These are phyloP conservation scores for Fusarium pilosicola DNA, from an alignment of 2,329 filamentous ascomycete species.

Conservation along the genomic window DNA sequence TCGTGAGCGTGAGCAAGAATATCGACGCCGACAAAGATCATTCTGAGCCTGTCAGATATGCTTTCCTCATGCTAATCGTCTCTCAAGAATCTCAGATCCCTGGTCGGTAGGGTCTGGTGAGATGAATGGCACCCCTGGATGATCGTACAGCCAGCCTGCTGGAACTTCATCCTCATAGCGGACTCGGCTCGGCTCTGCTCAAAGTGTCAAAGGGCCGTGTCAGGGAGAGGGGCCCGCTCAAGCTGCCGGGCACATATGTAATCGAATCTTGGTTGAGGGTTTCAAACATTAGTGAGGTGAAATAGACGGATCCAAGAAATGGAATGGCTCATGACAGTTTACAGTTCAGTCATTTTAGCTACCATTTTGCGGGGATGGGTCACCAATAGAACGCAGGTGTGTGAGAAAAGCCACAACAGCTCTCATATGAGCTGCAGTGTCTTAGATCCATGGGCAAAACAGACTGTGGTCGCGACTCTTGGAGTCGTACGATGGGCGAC, in stretches of 20 bases:
- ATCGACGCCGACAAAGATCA: neutral
- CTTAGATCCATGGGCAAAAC: constrained; percentile 27
- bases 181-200: constrained; percentile 31
- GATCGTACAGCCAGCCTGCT: constrained; percentile 35
- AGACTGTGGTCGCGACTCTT: constrained; percentile 28
- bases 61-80: neutral
- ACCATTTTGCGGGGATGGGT: constrained; percentile 10
- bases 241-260: constrained; percentile 25
- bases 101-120: constrained; percentile 33
- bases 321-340: constrained; percentile 12
- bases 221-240: constrained; percentile 28
- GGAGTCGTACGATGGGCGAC: constrained; percentile 39
- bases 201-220: constrained; percentile 29
- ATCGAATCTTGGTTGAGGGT: constrained; percentile 35
- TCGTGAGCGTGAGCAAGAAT: neutral
- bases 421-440: constrained; percentile 18
- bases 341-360: constrained; percentile 15
- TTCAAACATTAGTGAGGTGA: constrained; percentile 4
- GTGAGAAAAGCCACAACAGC: constrained; percentile 3
- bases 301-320: constrained; percentile 2
- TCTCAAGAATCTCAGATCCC: constrained; percentile 7
- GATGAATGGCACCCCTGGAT: constrained; percentile 35
- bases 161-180: constrained; percentile 24
- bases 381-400: constrained; percentile 9
- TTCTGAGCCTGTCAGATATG: neutral